These are phyloP conservation scores for Saturnispora diversa DNA, from an alignment of 805 yeast genomes.

Conservation along the genomic window DNA sequence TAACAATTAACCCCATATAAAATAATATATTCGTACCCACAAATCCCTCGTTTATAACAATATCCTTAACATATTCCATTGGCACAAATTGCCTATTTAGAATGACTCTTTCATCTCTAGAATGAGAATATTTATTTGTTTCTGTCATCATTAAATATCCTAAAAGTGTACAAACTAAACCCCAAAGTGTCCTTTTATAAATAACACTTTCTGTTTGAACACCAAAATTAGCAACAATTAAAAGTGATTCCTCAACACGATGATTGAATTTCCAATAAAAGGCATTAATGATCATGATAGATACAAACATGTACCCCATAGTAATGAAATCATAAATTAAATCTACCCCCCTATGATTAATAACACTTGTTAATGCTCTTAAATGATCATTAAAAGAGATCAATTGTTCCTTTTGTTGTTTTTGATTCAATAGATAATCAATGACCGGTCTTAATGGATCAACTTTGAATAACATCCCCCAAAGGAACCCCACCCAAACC, in stretches of 20 bases:
- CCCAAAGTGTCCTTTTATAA: constrained; percentile 19
- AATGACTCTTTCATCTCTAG: constrained; percentile 5
- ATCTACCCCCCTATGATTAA: constrained; percentile 1
- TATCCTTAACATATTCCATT: constrained; percentile 46
- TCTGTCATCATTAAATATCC: neutral
- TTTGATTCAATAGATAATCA: neutral
- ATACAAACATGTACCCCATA: constrained; percentile 1
- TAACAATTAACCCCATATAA: constrained; percentile 53
- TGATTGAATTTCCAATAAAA: constrained; percentile 26
- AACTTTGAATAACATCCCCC: constrained; percentile 7
- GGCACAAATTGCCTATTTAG: constrained; percentile 42
- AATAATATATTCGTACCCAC: constrained; percentile 57
- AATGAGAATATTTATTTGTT: neutral
- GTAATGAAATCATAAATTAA: neutral
- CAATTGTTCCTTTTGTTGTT: neutral
- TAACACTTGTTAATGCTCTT: neutral
- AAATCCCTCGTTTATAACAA: constrained; percentile 72
- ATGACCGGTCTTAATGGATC: constrained; percentile 5
- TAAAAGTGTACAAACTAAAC: constrained; percentile 3
- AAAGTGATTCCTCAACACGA: constrained; percentile 36
- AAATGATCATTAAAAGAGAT: neutral
- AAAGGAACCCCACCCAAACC: neutral
- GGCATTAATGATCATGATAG: constrained; percentile 15
- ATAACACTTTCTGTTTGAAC: constrained; percentile 35
- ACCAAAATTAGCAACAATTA: constrained; percentile 41